phyloP scores from a whole-genome alignment of 2,329 filamentous ascomycete species.

The Paramyrothecium roridum region DNA sequence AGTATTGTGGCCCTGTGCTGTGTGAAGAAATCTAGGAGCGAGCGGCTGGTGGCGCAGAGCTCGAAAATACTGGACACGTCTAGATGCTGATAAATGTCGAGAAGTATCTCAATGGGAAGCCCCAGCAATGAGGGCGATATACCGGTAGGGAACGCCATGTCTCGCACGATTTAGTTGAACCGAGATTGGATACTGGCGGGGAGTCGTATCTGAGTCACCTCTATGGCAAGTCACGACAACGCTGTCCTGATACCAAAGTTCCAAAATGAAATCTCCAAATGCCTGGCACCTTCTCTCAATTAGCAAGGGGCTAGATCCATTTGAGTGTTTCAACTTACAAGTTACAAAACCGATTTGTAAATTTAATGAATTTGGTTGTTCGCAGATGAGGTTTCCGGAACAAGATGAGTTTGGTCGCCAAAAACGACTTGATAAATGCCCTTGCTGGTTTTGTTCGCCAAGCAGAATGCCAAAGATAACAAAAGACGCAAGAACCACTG shows the following conservation, averaged over 20 bases:
- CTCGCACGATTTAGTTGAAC: not conserved
- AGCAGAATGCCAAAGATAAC: no score
- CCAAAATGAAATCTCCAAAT: no score
- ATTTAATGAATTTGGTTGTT: no score
- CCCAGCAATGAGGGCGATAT: slow-evolving; percentile 17
- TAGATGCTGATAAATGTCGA: slow-evolving; percentile 45
- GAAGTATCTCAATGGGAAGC: slow-evolving; percentile 43
- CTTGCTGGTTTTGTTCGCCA: no score
- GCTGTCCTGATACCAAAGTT: no score
- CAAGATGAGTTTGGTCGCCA: no score
- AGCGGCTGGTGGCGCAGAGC: slow-evolving; percentile 32
- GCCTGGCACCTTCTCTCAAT: no score
- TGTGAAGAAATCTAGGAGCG: slow-evolving; percentile 37
- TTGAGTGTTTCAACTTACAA: no score
- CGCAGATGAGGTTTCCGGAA: no score
- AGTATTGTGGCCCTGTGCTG: slow-evolving; percentile 38
- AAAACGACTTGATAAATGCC: no score
- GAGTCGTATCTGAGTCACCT: not conserved
- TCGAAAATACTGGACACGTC: slow-evolving; percentile 36
- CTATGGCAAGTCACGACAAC: not conserved
- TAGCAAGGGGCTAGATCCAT: no score
- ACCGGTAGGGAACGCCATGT: slow-evolving; percentile 13
- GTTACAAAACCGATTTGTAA: no score
- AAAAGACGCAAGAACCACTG: not conserved
- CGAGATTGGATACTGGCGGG: not conserved